Conservation (phyloP, 2,329 filamentous ascomycete genomes). For the Nemania sp. region DNA sequence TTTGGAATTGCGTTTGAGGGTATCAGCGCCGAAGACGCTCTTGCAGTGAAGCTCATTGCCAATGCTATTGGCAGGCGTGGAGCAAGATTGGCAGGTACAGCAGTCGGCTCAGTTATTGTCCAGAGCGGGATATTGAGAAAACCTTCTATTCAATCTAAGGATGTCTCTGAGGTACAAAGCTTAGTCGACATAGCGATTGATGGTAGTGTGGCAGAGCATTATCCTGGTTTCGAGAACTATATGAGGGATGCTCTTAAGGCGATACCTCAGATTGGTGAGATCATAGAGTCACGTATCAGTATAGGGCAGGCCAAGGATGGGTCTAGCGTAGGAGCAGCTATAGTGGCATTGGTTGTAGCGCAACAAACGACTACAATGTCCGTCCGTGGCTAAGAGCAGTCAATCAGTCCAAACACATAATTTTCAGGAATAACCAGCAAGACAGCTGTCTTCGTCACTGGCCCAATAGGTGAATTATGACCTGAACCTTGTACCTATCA, state of each 20-base stretch:
- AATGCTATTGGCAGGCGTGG: slow-evolving; percentile 2
- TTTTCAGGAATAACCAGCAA: too few relatives aligned
- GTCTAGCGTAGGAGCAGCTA: slow-evolving; percentile 13
- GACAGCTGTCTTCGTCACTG: too few relatives aligned
- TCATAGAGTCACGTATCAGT: neutral
- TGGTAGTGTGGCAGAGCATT: slow-evolving; percentile 13
- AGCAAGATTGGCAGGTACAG: too few relatives aligned
- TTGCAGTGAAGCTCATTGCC: slow-evolving; percentile 3
- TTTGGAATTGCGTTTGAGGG: neutral
- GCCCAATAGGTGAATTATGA: too few relatives aligned
- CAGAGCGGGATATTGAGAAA: slow-evolving; percentile 3
- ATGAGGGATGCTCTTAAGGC: slow-evolving; percentile 8
- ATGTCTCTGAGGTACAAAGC: neutral
- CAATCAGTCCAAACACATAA: too few relatives aligned
- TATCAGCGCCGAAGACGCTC: slow-evolving; percentile 1
- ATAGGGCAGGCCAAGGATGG: slow-evolving; percentile 12
- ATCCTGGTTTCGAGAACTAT: neutral
- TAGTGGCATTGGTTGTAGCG: slow-evolving; percentile 1
- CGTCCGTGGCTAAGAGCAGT: too few relatives aligned
- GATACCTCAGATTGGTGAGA: slow-evolving; percentile 11
- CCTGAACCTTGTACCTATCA: too few relatives aligned
- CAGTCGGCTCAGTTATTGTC: too few relatives aligned
- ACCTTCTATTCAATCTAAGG: neutral
- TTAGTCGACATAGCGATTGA: slow-evolving; percentile 9
- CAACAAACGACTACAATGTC: too few relatives aligned